These are phyloP conservation scores for Chaetomium fimeti DNA, from an alignment of 495 filamentous ascomycete genomes.

Conservation along the genomic window DNA sequence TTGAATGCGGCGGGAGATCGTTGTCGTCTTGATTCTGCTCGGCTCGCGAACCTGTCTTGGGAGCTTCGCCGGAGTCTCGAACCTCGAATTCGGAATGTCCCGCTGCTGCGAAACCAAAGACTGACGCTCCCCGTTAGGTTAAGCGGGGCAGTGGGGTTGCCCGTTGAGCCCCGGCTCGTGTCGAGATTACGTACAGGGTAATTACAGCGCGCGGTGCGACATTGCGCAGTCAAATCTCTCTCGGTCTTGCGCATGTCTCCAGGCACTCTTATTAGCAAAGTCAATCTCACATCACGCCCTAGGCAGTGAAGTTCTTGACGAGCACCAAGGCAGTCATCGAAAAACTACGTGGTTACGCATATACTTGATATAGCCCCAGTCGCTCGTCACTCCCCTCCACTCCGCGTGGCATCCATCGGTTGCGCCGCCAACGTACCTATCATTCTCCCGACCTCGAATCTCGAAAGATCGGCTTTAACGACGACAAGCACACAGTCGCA, in stretches of 20 bases:
- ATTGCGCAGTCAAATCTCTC: not conserved
- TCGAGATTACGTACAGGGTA: not conserved
- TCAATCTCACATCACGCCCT: not conserved
- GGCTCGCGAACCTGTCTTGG: not conserved
- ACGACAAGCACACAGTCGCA: not conserved
- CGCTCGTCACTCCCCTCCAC: not conserved
- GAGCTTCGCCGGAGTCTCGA: constrained; percentile 7
- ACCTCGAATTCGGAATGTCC: constrained; percentile 12
- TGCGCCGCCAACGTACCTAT: not conserved
- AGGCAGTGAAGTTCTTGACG: not conserved
- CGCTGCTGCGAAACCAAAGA: not conserved
- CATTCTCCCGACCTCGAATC: not conserved
- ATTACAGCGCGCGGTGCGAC: not conserved
- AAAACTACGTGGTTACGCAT: not conserved
- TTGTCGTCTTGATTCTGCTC: not conserved
- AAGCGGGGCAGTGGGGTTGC: constrained; percentile 1
- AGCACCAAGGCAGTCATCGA: not conserved
- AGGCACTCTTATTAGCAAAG: no score
- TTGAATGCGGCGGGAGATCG: not conserved
- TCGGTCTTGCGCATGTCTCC: not conserved
- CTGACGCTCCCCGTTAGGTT: not conserved
- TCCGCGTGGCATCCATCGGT: not conserved
- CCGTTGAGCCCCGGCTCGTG: not conserved
- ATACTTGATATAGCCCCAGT: not conserved
- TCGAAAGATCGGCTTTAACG: not conserved